phyloP scores from a whole-genome alignment of 1,284 basidiomycete genomes.

The Trametes polyzona region DNA sequence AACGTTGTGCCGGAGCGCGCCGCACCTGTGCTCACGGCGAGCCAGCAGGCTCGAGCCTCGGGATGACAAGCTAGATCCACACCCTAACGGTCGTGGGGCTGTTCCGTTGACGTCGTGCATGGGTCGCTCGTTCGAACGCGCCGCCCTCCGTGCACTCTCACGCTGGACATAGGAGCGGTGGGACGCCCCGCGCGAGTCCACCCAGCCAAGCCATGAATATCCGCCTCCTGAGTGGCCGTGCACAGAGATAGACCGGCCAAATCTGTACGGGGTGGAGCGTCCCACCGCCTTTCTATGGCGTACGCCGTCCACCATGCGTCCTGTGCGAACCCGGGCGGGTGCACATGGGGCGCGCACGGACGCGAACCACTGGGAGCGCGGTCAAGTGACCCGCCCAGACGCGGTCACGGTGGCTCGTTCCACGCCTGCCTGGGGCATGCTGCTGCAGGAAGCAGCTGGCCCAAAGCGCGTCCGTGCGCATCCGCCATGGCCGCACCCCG shows the following conservation, averaged over 20 bases:
- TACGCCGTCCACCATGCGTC: background rate
- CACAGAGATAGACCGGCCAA: background rate
- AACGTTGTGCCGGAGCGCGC: background rate
- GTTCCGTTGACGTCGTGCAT: background rate
- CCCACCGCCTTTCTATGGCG: background rate
- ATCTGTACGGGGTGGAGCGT: background rate
- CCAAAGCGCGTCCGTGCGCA: no score
- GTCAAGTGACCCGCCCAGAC: constrained; percentile 1
- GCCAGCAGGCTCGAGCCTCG: no score
- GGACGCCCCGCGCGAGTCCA: background rate
- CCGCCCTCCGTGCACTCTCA: background rate
- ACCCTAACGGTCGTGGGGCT: no score
- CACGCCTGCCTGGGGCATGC: no score
- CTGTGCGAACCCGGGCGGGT: background rate
- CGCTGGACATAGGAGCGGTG: background rate
- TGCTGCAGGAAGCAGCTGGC: no score
- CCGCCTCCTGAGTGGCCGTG: background rate
- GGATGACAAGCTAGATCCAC: no score
- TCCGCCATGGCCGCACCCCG: no score
- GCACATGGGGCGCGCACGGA: background rate
- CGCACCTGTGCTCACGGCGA: no score
- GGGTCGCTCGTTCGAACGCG: background rate
- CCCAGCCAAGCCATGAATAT: background rate
- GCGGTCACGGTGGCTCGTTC: background rate
- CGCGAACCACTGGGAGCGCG: background rate